Evolutionary conservation across 2,329 filamentous ascomycete species (phyloP).

Genomic region (Arachnopeziza araneosa): DNA sequence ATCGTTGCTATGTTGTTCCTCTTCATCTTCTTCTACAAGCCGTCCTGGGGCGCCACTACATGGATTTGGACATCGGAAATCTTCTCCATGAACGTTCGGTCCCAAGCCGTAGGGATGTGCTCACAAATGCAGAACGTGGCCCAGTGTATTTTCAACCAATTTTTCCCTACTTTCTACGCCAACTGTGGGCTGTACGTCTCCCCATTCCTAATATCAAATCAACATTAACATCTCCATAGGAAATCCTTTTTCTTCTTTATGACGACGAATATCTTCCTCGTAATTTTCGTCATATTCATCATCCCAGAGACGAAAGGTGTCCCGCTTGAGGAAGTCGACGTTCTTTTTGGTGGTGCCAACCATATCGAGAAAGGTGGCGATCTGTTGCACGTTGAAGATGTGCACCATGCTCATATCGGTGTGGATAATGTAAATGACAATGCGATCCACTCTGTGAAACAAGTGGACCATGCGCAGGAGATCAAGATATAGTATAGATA

Average conservation of each 20-base stretch:
- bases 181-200: constrained; percentile 39
- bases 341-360: constrained; percentile 40
- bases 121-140: constrained; percentile 57
- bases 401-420: constrained; percentile 24
- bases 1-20: constrained; percentile 65
- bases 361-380: constrained; percentile 29
- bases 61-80: constrained; percentile 70
- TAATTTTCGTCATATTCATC: constrained; percentile 45
- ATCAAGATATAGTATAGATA: background rate
- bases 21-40: constrained; percentile 65
- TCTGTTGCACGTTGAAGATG: constrained; percentile 18
- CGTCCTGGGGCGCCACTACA: constrained; percentile 63
- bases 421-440: background rate
- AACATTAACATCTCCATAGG: background rate
- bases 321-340: constrained; percentile 50
- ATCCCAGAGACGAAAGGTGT: constrained; percentile 51
- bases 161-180: constrained; percentile 62
- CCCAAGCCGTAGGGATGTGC: constrained; percentile 64
- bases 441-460: background rate
- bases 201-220: background rate
- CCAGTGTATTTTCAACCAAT: constrained; percentile 63
- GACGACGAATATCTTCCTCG: constrained; percentile 40
- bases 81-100: constrained; percentile 67
- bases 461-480: background rate
- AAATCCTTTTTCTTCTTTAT: constrained; percentile 45